Evolutionary conservation across 305 asterid species (phyloP).

Genomic region (Solanum hybrid): DNA sequence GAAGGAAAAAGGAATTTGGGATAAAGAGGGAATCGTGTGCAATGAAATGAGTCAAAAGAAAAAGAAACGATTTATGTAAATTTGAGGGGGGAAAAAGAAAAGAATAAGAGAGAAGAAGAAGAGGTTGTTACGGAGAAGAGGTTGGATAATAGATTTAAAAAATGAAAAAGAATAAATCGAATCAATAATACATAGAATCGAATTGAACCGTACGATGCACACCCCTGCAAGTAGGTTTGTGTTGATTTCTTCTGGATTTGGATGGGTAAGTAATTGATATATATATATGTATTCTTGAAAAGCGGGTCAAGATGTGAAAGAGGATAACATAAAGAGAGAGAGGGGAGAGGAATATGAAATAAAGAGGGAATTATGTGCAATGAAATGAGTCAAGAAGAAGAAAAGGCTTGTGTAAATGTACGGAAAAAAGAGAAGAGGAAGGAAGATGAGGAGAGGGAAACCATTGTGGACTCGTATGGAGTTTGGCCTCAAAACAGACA

Average conservation of each 20-base stretch:
- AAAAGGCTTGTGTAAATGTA: background rate
- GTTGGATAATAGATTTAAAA: background rate
- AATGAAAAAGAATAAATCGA: too few relatives aligned
- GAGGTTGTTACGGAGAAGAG: background rate
- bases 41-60: background rate
- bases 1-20: background rate
- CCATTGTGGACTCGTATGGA: background rate
- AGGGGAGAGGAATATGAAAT: background rate
- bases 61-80: background rate
- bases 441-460: background rate
- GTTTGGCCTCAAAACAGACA: background rate
- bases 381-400: background rate
- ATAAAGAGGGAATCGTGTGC: background rate
- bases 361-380: background rate
- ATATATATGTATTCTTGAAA: background rate
- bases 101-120: background rate
- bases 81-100: too few relatives aligned
- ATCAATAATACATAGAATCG: too few relatives aligned
- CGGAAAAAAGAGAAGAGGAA: background rate
- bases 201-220: too few relatives aligned
- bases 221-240: background rate
- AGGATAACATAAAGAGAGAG: background rate
- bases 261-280: background rate
- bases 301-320: background rate
- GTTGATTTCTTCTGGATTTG: background rate